A percentile compares a stretch with the other conserved stretches of the same genome.
These are phyloP conservation scores for Sungouiozyma ichnusensis DNA, from an alignment of 805 yeast species.

Conservation along the genomic window DNA sequence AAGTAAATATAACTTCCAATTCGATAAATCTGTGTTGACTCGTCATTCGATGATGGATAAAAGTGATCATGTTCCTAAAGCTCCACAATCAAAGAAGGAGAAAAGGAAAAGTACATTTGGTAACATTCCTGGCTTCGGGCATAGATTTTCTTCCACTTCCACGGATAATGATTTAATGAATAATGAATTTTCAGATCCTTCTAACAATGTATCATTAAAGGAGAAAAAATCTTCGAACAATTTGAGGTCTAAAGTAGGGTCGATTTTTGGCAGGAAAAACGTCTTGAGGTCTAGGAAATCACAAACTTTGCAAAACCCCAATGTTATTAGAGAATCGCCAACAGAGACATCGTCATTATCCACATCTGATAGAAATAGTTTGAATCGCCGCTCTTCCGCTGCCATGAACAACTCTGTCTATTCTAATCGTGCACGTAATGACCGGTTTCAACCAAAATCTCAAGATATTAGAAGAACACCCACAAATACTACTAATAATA, in stretches of 20 bases:
- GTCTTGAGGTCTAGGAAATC: constrained; percentile 32
- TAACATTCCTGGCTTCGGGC: constrained; percentile 9
- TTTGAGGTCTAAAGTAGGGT: constrained; percentile 63
- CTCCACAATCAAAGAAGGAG: constrained; percentile 6
- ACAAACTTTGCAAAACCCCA: constrained; percentile 5
- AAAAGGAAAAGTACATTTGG: constrained; percentile 23
- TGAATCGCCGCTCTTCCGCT: background rate
- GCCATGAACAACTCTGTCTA: background rate
- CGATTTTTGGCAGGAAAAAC: constrained; percentile 53
- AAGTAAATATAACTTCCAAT: constrained; percentile 17
- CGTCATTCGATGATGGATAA: background rate
- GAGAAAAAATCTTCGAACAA: constrained; percentile 29
- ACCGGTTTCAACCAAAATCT: background rate
- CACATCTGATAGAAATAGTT: background rate
- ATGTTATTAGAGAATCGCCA: constrained; percentile 5
- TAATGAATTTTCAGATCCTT: constrained; percentile 23
- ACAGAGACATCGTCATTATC: background rate
- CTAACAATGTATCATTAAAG: constrained; percentile 23
- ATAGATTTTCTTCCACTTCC: constrained; percentile 22
- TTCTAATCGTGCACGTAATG: background rate
- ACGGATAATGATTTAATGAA: constrained; percentile 26
- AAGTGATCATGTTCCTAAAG: background rate
- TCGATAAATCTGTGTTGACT: constrained; percentile 2
- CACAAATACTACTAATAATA: background rate
- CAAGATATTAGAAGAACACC: background rate